Base-by-base conservation (phyloP, 192 early-diverging fungal species). In the Coemansia sp. region DNA sequence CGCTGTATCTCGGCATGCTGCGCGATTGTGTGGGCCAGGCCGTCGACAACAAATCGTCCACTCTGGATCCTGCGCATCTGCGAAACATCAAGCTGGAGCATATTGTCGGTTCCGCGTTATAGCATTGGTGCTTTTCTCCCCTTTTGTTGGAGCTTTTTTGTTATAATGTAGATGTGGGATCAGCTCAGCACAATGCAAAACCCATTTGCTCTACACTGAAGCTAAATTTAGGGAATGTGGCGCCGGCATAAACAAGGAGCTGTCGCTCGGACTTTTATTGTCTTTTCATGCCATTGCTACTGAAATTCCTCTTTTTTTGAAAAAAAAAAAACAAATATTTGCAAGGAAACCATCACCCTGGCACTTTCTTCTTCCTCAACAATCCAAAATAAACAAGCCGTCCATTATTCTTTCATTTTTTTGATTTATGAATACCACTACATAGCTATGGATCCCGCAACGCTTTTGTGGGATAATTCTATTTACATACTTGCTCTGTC, bases 1-100 rank as follows among this genome's bases (percentile, higher is more conserved):
- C 46, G 1, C 49, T 68, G 41, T 19, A 71, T 39, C 26, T 71
- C 12, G 39, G 47, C 11, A 49, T 48, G 55, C 40, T 80, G 68
- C 41, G 58, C 7, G 37, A 42, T 1, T 51, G 58, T 36, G 52
- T 72, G 12, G 40, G 13, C 22, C 49, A 72, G 12, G 48, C 45
- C 0, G 19, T 18, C 13, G 48, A 42, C 13, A 48, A 60, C 63
- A 72, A 72, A 18, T 21, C n/a, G 39, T 46, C 69, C 6, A 40
- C 48, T 36, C 22, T 59, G 5, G 43, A 61, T 18, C 13, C 45
- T 2, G 39, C 12, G 1, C 69, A 66, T 59, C n/a, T 72, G 59
- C 12, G 13, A 6, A 16, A 16, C 9, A 39, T 72, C 5, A 16
- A 60, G 47, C 47, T 69, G 16, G 22, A 10, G 8, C 16, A 58